phyloP scores from a whole-genome alignment of 2,329 filamentous ascomycete species.

The Aspergillus japonicus region DNA sequence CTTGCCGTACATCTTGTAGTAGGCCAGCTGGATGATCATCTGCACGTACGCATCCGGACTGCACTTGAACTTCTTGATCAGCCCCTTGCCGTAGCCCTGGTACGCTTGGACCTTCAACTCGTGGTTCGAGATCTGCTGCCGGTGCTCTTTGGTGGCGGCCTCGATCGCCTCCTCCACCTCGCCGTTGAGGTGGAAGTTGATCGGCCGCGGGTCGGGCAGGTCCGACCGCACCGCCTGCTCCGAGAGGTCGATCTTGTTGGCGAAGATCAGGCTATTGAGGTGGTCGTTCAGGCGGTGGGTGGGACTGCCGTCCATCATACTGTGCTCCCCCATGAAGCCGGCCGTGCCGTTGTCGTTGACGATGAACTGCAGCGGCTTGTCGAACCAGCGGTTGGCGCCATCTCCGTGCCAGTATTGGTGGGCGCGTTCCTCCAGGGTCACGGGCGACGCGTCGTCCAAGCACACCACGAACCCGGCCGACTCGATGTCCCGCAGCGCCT shows the following conservation, averaged over 20 bases:
- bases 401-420: slow-evolving; percentile 99
- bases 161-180: slow-evolving; percentile 76
- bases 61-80: slow-evolving; percentile 99
- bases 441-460: slow-evolving; percentile 84
- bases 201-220: slow-evolving; percentile 73
- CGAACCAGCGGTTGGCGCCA: slow-evolving; percentile 91
- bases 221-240: slow-evolving; percentile 74
- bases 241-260: slow-evolving; percentile 89
- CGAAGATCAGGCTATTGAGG: slow-evolving; percentile 85
- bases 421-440: slow-evolving; percentile 92
- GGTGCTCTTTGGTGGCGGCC: slow-evolving; percentile 75
- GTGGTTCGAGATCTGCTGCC: slow-evolving; percentile 77
- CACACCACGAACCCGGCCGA: slow-evolving; percentile 88
- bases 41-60: slow-evolving; percentile 97
- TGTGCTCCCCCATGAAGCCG: slow-evolving; percentile 97
- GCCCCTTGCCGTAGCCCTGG: slow-evolving; percentile 94
- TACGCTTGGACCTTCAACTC: slow-evolving; percentile 92
- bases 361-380: slow-evolving; percentile 98
- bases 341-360: slow-evolving; percentile 97
- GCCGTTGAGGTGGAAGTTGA: slow-evolving; percentile 76
- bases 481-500: slow-evolving; percentile 77
- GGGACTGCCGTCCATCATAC: slow-evolving; percentile 99
- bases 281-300: slow-evolving; percentile 96
- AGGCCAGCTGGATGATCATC: slow-evolving; percentile 97
- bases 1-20: slow-evolving; percentile 98